phyloP scores from a whole-genome alignment of 2,329 filamentous ascomycete species.

The Cladosporium cucumerinum region DNA sequence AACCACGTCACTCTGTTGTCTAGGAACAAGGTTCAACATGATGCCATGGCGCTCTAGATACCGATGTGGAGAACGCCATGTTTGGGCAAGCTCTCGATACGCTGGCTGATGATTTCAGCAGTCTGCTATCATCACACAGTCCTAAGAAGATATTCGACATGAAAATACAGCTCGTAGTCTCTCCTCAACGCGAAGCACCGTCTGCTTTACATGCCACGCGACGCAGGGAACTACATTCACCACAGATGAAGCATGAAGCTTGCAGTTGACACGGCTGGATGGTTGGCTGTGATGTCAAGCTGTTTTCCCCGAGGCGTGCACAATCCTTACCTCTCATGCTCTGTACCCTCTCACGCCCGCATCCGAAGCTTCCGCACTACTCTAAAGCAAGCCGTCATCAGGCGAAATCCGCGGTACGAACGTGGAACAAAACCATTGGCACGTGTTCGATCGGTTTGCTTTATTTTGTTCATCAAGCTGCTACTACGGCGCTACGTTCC shows the following conservation, averaged over 20 bases:
- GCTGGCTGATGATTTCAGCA: background rate
- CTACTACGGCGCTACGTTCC: background rate
- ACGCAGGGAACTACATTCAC: background rate
- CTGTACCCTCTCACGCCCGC: background rate
- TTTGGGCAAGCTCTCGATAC: background rate
- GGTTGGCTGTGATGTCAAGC: slow-evolving; percentile 11
- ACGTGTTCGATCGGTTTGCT: background rate
- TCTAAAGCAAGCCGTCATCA: slow-evolving; percentile 9
- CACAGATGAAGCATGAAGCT: background rate
- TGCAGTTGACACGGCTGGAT: background rate
- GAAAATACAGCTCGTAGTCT: background rate
- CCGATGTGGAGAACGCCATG: background rate
- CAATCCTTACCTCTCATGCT: background rate
- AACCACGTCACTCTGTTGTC: background rate
- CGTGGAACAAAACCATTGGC: background rate
- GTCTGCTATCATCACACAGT: background rate
- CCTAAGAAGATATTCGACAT: background rate
- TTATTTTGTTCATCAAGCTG: background rate
- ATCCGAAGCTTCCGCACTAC: slow-evolving; percentile 13
- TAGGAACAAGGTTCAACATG: background rate
- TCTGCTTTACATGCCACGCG: background rate
- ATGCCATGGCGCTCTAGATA: background rate
- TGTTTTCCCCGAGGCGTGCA: background rate
- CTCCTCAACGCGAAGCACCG: background rate
- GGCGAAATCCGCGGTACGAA: slow-evolving; percentile 6